Evolutionary conservation across 2,329 filamentous ascomycete genomes (phyloP).

Genomic region (Teratosphaeriaceae sp.): DNA sequence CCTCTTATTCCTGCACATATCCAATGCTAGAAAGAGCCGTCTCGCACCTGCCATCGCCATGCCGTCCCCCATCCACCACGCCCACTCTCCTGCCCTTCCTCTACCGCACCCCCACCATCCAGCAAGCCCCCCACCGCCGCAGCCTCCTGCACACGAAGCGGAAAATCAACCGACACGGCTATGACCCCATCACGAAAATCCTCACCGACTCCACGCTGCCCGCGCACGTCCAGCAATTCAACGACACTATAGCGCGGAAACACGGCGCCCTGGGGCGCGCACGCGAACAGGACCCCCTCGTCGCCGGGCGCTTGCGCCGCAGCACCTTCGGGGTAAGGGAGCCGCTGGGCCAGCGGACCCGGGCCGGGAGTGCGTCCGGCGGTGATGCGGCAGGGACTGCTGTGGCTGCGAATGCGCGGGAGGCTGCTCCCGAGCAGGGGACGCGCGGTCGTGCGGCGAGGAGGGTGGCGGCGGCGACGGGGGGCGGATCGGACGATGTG

Average conservation of each 20-base stretch:
- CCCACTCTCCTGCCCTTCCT: slow-evolving; percentile 21
- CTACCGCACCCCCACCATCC: slow-evolving; percentile 25
- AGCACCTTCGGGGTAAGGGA: too few species aligned
- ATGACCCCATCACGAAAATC: background rate
- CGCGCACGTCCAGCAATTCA: too few species aligned
- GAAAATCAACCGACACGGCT: too few species aligned
- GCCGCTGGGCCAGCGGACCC: too few species aligned
- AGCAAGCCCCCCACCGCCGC: background rate
- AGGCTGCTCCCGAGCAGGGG: background rate
- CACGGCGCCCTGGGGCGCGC: too few species aligned
- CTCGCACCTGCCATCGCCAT: background rate
- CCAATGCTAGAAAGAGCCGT: background rate
- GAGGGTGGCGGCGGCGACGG: background rate
- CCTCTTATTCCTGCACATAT: background rate
- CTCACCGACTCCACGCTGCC: too few species aligned
- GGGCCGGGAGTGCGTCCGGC: too few species aligned
- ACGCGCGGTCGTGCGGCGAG: background rate
- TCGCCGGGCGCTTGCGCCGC: too few species aligned
- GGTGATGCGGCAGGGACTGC: too few species aligned
- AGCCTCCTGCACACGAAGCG: background rate
- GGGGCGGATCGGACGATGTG: slow-evolving; percentile 4
- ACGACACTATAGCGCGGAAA: too few species aligned
- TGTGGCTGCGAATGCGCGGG: too few species aligned
- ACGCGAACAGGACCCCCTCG: too few species aligned
- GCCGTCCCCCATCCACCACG: background rate